These are phyloP conservation scores for Colletotrichum limetticola DNA, from an alignment of 2,329 filamentous ascomycete genomes.

Conservation along the genomic window DNA sequence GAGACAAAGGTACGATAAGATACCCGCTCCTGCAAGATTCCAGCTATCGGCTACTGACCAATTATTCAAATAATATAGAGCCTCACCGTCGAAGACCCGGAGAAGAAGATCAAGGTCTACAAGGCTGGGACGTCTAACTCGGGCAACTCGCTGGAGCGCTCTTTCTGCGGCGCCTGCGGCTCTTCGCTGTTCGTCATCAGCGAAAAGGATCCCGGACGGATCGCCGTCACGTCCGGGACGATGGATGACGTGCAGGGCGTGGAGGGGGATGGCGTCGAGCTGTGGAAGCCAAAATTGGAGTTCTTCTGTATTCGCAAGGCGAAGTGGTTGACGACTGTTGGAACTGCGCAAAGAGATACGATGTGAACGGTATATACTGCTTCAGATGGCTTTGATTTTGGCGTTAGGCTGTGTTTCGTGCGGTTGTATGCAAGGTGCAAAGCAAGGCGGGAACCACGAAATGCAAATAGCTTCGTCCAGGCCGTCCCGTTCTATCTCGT, in stretches of 20 bases:
- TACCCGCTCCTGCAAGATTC: background rate
- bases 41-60: background rate
- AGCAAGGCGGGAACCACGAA: background rate
- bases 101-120: background rate
- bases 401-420: background rate
- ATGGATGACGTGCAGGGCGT: background rate
- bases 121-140: background rate
- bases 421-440: background rate
- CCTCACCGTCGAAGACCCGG: background rate
- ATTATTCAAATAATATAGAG: background rate
- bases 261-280: background rate
- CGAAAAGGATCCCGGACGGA: background rate
- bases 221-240: conserved; percentile 8
- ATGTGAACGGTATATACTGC: background rate
- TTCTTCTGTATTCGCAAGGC: background rate
- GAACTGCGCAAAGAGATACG: background rate
- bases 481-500: background rate
- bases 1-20: background rate
- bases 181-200: background rate
- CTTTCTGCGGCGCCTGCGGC: conserved; percentile 1
- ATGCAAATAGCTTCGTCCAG: background rate
- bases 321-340: background rate
- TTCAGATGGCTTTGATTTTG: background rate
- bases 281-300: background rate
- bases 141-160: background rate